A percentile compares a stretch with the other conserved stretches of the same genome.
Evolutionary conservation across 2,329 filamentous ascomycete genomes (phyloP).

Genomic region (Penicillium aurantiogriseum): DNA sequence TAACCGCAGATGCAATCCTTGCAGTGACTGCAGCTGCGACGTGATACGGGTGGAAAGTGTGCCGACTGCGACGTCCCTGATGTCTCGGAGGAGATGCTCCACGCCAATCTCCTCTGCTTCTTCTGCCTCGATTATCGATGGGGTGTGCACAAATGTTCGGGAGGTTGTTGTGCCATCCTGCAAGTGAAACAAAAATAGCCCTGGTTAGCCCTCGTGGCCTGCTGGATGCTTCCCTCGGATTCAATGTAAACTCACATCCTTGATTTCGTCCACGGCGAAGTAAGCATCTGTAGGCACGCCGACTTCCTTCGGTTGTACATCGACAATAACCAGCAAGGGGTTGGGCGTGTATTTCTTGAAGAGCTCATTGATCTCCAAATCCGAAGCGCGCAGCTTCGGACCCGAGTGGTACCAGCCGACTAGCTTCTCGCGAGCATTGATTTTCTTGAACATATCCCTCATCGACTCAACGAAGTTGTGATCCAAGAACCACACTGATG

Average conservation of each 20-base stretch:
- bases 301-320: conserved; percentile 96
- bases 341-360: conserved; percentile 99
- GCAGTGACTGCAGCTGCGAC: conserved; percentile 93
- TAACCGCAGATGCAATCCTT: conserved; percentile 90
- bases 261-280: conserved; percentile 99
- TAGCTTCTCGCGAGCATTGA: conserved; percentile 97
- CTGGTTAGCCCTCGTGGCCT: conserved; percentile 5
- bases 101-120: conserved; percentile 99
- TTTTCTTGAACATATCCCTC: conserved; percentile 99
- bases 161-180: conserved; percentile 95
- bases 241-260: conserved; percentile 68
- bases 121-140: conserved; percentile 96
- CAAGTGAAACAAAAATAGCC: neutral
- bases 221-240: neutral
- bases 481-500: conserved; percentile 97
- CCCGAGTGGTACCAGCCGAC: conserved; percentile 99
- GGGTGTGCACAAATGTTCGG: conserved; percentile 97
- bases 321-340: conserved; percentile 93
- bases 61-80: conserved; percentile 94
- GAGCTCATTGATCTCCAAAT: conserved; percentile 98
- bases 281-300: conserved; percentile 98
- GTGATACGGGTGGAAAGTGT: conserved; percentile 96
- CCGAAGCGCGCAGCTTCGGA: conserved; percentile 91
- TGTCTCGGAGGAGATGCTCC: conserved; percentile 95
- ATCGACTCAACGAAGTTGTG: conserved; percentile 99